A percentile compares a stretch with the other conserved stretches of the same genome.
Conservation (phyloP, 1,284 basidiomycete genomes). For the Austroboletus olivaceoglutinosus region DNA sequence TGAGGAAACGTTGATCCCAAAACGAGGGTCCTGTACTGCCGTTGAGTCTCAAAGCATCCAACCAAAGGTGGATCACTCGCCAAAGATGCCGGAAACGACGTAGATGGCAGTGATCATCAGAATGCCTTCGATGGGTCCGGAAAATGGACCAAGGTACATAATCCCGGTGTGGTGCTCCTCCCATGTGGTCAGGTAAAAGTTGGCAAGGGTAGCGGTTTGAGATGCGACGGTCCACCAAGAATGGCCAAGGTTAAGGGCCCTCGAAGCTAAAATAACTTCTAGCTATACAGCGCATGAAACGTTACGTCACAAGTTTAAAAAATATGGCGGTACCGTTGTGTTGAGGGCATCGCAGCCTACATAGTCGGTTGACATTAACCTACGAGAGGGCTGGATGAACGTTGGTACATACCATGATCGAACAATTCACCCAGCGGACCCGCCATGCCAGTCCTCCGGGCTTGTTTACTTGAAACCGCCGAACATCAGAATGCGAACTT, state of each 20-base stretch:
- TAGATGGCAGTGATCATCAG: constrained; percentile 83
- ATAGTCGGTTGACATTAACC: not conserved
- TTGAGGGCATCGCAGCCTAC: constrained; percentile 88
- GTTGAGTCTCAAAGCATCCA: constrained; percentile 1
- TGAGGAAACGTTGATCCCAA: constrained; percentile 79
- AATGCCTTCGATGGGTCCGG: constrained; percentile 96
- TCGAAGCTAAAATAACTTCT: constrained; percentile 78
- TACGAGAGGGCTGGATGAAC: not conserved
- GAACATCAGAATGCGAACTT: not conserved
- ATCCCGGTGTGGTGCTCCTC: constrained; percentile 96
- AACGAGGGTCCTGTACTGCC: constrained; percentile 61
- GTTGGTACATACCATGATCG: constrained; percentile 74
- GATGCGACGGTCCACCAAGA: constrained; percentile 96
- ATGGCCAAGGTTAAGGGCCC: constrained; percentile 86
- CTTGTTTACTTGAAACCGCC: constrained; percentile 75
- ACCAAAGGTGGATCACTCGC: constrained; percentile 37
- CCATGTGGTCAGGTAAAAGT: constrained; percentile 97
- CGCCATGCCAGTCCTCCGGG: constrained; percentile 91
- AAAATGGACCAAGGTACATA: constrained; percentile 90
- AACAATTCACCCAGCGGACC: constrained; percentile 96
- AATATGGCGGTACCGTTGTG: constrained; percentile 66
- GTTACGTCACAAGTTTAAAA: not conserved
- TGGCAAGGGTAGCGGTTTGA: constrained; percentile 83
- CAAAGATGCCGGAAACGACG: constrained; percentile 72
- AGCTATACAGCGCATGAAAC: constrained; percentile 48